A percentile compares a stretch with the other conserved stretches of the same genome.
Evolutionary conservation across 768 basidiomycete genomes (phyloP).

Genomic region (Leucocoprinus leucothites): DNA sequence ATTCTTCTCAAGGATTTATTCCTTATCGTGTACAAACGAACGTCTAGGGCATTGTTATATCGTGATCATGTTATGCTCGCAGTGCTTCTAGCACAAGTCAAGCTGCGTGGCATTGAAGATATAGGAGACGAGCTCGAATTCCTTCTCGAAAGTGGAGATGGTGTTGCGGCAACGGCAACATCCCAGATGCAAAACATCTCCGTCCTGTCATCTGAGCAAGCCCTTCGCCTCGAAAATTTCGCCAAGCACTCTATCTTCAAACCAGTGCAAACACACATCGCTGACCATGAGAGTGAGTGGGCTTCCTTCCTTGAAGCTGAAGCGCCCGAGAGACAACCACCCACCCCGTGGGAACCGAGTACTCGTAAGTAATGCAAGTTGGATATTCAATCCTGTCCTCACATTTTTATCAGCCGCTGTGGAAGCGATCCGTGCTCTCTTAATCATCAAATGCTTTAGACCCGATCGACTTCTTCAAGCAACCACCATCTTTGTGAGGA

Average conservation of each 20-base stretch:
- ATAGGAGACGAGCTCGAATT: slow-evolving; percentile 86
- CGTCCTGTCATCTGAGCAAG: slow-evolving; percentile 65
- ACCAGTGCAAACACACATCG: slow-evolving; percentile 62
- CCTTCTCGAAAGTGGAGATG: slow-evolving; percentile 85
- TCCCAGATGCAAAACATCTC: slow-evolving; percentile 35
- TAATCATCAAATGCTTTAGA: slow-evolving; percentile 87
- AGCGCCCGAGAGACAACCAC: slow-evolving; percentile 66
- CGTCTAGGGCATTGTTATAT: slow-evolving; percentile 86
- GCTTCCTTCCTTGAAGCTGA: slow-evolving; percentile 61
- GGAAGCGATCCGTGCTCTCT: slow-evolving; percentile 70
- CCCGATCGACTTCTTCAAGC: slow-evolving; percentile 90
- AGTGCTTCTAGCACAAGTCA: slow-evolving; percentile 86
- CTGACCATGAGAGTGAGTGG: slow-evolving; percentile 68
- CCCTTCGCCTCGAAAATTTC: slow-evolving; percentile 64
- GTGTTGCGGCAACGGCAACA: slow-evolving; percentile 38
- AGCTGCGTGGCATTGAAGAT: slow-evolving; percentile 76
- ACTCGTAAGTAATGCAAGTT: slow-evolving; percentile 55
- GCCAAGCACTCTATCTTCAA: slow-evolving; percentile 76
- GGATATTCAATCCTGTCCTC: not conserved
- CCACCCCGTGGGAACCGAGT: slow-evolving; percentile 74
- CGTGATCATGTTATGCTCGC: slow-evolving; percentile 90
- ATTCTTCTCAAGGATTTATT: slow-evolving; percentile 88
- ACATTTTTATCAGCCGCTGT: slow-evolving; percentile 49
- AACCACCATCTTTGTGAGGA: slow-evolving; percentile 68
- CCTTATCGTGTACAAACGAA: slow-evolving; percentile 82